phyloP scores from a whole-genome alignment of 805 yeast species.

The Metschnikowia koreensis region DNA sequence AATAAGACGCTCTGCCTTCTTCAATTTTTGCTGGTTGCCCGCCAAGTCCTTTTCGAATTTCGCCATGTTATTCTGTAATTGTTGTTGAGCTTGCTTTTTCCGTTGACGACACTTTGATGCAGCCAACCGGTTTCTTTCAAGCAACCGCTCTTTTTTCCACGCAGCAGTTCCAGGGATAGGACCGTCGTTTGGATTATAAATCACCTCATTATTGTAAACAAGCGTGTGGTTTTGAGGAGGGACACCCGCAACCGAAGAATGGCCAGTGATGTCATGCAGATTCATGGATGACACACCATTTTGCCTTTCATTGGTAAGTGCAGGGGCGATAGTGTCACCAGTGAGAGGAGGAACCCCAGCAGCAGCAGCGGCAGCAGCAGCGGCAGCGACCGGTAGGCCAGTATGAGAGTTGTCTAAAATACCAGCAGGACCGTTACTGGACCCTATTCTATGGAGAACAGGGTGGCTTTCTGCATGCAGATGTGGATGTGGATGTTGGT shows the following conservation, averaged over 20 bases:
- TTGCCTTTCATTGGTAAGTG: background rate
- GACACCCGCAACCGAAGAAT: slow-evolving; percentile 34
- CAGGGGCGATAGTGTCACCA: background rate
- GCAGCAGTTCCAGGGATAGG: slow-evolving; percentile 63
- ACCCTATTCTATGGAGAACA: background rate
- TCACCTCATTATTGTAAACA: slow-evolving; percentile 55
- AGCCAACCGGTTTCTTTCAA: slow-evolving; percentile 65
- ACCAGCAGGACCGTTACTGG: too few species aligned
- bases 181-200: slow-evolving; percentile 51
- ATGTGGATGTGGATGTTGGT: too few species aligned
- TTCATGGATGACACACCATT: background rate
- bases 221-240: slow-evolving; percentile 51
- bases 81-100: slow-evolving; percentile 65
- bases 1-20: slow-evolving; percentile 23
- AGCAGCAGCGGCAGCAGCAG: too few species aligned
- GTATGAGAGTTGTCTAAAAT: background rate
- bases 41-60: slow-evolving; percentile 46
- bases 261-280: background rate
- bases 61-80: slow-evolving; percentile 59
- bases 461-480: too few species aligned
- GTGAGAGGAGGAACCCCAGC: too few species aligned
- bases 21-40: slow-evolving; percentile 19
- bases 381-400: slow-evolving; percentile 6
- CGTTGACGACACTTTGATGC: slow-evolving; percentile 68
- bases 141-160: slow-evolving; percentile 63